Evolutionary conservation across 768 basidiomycete species (phyloP).

Genomic region (Daedalea quercina): DNA sequence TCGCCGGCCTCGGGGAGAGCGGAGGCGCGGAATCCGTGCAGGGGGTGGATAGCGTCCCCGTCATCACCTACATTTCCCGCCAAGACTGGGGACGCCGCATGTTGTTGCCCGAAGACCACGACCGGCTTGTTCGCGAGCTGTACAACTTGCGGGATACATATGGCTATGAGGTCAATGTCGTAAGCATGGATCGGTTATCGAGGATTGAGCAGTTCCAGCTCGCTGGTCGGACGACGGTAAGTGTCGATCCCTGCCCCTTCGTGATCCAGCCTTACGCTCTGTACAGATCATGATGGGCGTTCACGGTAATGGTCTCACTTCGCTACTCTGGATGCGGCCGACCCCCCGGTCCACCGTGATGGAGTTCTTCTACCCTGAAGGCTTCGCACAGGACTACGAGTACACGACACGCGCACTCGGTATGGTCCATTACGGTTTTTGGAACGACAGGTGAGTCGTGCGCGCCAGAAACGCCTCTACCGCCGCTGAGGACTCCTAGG

Average conservation of each 20-base stretch:
- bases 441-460: slow-evolving; percentile 56
- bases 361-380: slow-evolving; percentile 83
- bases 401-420: slow-evolving; percentile 77
- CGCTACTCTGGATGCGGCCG: slow-evolving; percentile 90
- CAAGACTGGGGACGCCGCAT: slow-evolving; percentile 87
- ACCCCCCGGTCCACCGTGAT: slow-evolving; percentile 79
- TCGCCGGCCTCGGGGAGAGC: slow-evolving; percentile 44
- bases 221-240: slow-evolving; percentile 80
- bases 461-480: background rate
- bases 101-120: slow-evolving; percentile 71
- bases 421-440: slow-evolving; percentile 81
- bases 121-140: slow-evolving; percentile 69
- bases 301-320: slow-evolving; percentile 87
- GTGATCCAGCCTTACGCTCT: slow-evolving; percentile 3
- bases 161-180: slow-evolving; percentile 85
- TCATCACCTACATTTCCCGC: slow-evolving; percentile 89
- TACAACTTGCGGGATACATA: slow-evolving; percentile 60
- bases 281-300: slow-evolving; percentile 91
- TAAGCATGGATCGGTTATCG: slow-evolving; percentile 76
- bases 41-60: slow-evolving; percentile 41
- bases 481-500: slow-evolving; percentile 27
- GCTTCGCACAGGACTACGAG: slow-evolving; percentile 85
- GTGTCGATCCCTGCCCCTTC: slow-evolving; percentile 18
- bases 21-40: slow-evolving; percentile 36
- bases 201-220: slow-evolving; percentile 75